Conservation (phyloP, 371 early-diverging fungal species). For the Apophysomyces trapeziformis region DNA sequence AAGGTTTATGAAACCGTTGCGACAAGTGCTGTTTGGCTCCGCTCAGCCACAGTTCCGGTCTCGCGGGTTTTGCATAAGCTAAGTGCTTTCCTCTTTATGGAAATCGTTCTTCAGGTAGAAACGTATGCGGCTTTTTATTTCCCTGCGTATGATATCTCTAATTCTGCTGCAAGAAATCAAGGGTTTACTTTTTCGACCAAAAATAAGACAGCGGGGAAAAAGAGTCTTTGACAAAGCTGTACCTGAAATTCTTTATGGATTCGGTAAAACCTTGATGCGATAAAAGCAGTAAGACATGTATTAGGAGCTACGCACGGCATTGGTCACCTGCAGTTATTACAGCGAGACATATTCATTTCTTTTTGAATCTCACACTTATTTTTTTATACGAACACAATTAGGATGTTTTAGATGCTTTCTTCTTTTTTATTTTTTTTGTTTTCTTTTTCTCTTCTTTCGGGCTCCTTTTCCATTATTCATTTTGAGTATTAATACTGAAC, state of each 20-base stretch:
- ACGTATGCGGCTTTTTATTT: too few relatives aligned
- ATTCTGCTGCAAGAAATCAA: too few relatives aligned
- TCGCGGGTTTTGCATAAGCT: background rate
- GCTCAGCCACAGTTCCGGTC: constrained; percentile 3
- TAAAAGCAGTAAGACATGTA: background rate
- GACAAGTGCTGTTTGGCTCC: background rate
- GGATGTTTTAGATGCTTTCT: background rate
- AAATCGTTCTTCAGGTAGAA: background rate
- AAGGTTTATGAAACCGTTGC: background rate
- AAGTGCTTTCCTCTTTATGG: background rate
- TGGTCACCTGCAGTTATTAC: constrained; percentile 10
- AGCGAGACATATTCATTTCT: constrained; percentile 9
- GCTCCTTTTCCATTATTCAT: background rate
- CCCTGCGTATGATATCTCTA: too few relatives aligned
- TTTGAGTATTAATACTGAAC: background rate
- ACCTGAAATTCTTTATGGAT: background rate
- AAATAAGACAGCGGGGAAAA: too few relatives aligned
- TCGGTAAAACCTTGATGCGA: background rate
- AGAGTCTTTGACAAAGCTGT: background rate
- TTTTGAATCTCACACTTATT: constrained; percentile 2
- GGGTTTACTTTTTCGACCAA: too few relatives aligned
- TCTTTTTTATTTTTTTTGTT: background rate
- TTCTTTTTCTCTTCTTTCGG: background rate
- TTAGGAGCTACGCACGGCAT: constrained; percentile 8
- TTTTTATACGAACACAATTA: background rate